These are phyloP conservation scores for Trichomonascaceae sp. DNA, from an alignment of 1,139 yeast genomes.

Conservation along the genomic window DNA sequence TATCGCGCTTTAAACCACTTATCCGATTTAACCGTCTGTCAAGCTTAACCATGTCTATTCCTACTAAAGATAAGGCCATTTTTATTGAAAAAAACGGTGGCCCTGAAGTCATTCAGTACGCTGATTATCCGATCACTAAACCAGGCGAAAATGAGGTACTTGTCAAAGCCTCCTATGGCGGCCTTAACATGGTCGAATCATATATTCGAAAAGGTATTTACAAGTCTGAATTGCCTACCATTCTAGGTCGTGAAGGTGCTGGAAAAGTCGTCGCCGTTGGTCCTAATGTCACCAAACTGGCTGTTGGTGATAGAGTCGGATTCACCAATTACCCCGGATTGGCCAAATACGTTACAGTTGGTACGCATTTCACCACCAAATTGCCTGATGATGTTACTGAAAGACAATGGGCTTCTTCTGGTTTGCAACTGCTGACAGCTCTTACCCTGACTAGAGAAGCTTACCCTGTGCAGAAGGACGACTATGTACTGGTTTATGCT, in stretches of 20 bases:
- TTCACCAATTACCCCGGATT: constrained; percentile 50
- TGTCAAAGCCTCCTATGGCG: constrained; percentile 66
- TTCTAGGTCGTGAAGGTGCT: constrained; percentile 79
- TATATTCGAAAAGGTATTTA: constrained; percentile 78
- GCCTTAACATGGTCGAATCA: constrained; percentile 75
- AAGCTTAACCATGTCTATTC: constrained; percentile 31
- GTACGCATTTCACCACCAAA: constrained; percentile 35
- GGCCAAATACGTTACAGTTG: constrained; percentile 60
- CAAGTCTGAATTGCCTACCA: constrained; percentile 51
- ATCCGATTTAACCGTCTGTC: too few relatives aligned
- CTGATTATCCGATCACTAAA: constrained; percentile 51
- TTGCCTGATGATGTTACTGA: constrained; percentile 45
- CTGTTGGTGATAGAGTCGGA: constrained; percentile 69
- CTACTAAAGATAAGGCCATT: constrained; percentile 54
- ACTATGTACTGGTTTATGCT: constrained; percentile 72
- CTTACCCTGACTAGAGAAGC: constrained; percentile 62
- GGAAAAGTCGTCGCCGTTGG: constrained; percentile 74
- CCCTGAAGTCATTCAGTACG: constrained; percentile 48
- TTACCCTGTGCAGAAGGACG: constrained; percentile 59
- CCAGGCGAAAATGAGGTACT: constrained; percentile 52
- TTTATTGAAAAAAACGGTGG: constrained; percentile 52
- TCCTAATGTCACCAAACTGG: constrained; percentile 45
- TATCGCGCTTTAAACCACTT: too few relatives aligned
- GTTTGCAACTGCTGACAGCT: constrained; percentile 76
- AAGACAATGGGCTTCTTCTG: constrained; percentile 51